Conservation (phyloP, 192 early-diverging fungal genomes). For the Pilobolus umbonatus region DNA sequence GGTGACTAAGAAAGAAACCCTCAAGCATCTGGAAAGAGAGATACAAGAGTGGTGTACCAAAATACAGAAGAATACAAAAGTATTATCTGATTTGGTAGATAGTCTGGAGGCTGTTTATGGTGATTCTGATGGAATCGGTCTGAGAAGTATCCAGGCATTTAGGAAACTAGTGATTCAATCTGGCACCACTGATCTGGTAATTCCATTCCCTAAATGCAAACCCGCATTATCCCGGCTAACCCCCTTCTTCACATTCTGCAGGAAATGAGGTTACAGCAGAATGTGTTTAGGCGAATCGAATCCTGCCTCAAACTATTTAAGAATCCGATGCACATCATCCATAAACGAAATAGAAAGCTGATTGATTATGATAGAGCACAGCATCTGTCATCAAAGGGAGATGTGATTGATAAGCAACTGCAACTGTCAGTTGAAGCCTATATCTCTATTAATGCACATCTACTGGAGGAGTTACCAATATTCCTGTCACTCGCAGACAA, state of each 20-base stretch:
- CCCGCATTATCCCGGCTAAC: no score
- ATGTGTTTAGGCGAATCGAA: slow-evolving; percentile 46
- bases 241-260: no score
- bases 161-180: slow-evolving; percentile 35
- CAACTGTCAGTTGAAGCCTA: slow-evolving; percentile 63
- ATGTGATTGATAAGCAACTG: slow-evolving; percentile 60
- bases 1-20: slow-evolving; percentile 45
- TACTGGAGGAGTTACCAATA: slow-evolving; percentile 67
- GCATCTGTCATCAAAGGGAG: slow-evolving; percentile 54
- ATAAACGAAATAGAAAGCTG: slow-evolving; percentile 66
- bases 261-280: slow-evolving; percentile 15
- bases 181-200: background rate
- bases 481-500: slow-evolving; percentile 52
- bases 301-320: slow-evolving; percentile 48
- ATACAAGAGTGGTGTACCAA: slow-evolving; percentile 42
- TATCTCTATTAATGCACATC: slow-evolving; percentile 61
- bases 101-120: slow-evolving; percentile 58
- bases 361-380: slow-evolving; percentile 67
- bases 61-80: slow-evolving; percentile 53
- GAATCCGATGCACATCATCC: slow-evolving; percentile 64
- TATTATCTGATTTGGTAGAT: slow-evolving; percentile 44
- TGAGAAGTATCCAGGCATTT: slow-evolving; percentile 30
- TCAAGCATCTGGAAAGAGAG: slow-evolving; percentile 44
- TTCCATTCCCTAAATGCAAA: background rate
- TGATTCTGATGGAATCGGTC: slow-evolving; percentile 25